These are phyloP conservation scores for Solanum hybrid DNA, from an alignment of 305 asterid genomes.

Conservation along the genomic window DNA sequence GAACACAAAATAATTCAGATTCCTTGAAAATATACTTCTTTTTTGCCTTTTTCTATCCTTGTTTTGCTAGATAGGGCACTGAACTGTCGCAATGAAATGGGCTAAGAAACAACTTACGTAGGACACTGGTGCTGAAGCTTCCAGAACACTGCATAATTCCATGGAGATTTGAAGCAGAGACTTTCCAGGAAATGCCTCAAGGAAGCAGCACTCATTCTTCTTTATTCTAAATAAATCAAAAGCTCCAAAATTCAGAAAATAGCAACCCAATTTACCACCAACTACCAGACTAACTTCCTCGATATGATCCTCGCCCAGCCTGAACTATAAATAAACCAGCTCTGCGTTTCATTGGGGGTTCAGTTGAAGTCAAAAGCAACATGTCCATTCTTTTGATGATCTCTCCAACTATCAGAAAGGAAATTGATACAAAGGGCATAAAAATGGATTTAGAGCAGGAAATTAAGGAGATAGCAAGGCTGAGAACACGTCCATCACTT, in stretches of 20 bases:
- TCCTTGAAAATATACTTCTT: not conserved
- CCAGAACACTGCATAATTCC: constrained; percentile 96
- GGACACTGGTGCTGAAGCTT: constrained; percentile 50
- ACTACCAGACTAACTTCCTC: constrained; percentile 63
- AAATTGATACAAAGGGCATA: constrained; percentile 10
- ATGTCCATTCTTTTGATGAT: constrained; percentile 39
- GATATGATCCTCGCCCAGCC: constrained; percentile 93
- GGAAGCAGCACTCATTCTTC: constrained; percentile 49
- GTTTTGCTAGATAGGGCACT: not conserved
- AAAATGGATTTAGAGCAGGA: constrained; percentile 15
- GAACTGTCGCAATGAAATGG: not conserved
- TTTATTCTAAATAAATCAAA: constrained; percentile 27
- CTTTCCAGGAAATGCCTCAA: constrained; percentile 66
- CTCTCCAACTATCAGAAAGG: constrained; percentile 11
- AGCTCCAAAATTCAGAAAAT: constrained; percentile 21
- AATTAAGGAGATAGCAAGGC: constrained; percentile 19
- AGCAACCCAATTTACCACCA: constrained; percentile 22
- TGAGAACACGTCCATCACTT: not conserved
- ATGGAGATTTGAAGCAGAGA: constrained; percentile 69
- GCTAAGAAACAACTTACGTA: constrained; percentile 42
- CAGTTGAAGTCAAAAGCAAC: constrained; percentile 47
- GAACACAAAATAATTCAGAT: not conserved
- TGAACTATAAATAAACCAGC: constrained; percentile 74
- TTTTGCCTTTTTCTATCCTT: not conserved
- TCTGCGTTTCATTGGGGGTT: constrained; percentile 85